Evolutionary conservation across 208 protist species (phyloP).

Genomic region (Wallacemonas sp.): DNA sequence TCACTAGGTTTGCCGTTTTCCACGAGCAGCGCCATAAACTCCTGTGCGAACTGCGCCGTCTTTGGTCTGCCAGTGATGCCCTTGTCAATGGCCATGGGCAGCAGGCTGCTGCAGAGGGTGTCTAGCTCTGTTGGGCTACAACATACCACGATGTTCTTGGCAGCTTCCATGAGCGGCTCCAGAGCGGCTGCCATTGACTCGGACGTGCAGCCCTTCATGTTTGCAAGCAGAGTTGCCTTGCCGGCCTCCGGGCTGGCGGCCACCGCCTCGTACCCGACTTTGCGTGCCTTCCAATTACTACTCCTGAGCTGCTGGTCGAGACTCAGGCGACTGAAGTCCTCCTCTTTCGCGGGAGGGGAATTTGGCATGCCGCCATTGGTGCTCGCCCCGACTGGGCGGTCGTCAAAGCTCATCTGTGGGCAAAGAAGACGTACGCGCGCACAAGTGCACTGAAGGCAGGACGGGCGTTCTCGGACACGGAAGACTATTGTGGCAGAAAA

Average conservation of each 20-base stretch:
- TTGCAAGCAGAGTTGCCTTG: slow-evolving; percentile 42
- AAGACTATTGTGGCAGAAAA: too few relatives aligned
- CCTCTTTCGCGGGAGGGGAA: slow-evolving; percentile 15
- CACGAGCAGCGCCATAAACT: slow-evolving; percentile 54
- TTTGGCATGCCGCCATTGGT: slow-evolving; percentile 11
- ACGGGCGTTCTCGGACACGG: background rate
- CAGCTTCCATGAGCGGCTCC: slow-evolving; percentile 65
- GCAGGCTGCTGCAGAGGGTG: slow-evolving; percentile 36
- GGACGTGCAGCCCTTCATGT: slow-evolving; percentile 27
- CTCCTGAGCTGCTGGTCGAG: slow-evolving; percentile 55
- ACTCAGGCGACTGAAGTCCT: slow-evolving; percentile 57
- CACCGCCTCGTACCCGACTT: slow-evolving; percentile 62
- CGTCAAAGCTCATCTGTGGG: slow-evolving; percentile 46
- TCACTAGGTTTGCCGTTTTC: slow-evolving; percentile 39
- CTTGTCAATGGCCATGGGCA: slow-evolving; percentile 62
- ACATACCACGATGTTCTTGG: slow-evolving; percentile 37
- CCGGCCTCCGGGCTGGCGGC: slow-evolving; percentile 28
- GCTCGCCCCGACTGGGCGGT: slow-evolving; percentile 37
- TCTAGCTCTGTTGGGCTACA: slow-evolving; percentile 42
- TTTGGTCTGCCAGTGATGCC: slow-evolving; percentile 81
- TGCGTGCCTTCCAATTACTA: slow-evolving; percentile 81
- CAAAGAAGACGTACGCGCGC: slow-evolving; percentile 7
- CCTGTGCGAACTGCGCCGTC: slow-evolving; percentile 44
- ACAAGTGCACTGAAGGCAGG: too few relatives aligned
- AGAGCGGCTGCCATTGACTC: slow-evolving; percentile 71